A percentile compares a stretch with the other conserved stretches of the same genome.
phyloP scores from a whole-genome alignment of 805 yeast genomes.

The Yueomyces sinensis region DNA sequence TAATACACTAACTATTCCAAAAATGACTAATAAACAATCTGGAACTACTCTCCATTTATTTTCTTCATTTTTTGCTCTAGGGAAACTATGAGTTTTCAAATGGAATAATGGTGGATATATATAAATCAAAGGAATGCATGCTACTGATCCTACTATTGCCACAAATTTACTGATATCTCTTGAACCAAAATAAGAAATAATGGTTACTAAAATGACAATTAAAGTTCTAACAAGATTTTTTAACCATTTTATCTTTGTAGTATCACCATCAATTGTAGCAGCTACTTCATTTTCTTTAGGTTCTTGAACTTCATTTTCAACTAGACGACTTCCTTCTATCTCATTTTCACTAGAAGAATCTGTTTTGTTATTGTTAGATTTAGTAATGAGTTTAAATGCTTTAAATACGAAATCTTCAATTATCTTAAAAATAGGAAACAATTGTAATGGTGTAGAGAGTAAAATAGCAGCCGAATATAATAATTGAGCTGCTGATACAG shows the following conservation, averaged over 20 bases:
- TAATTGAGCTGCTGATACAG: conserved; percentile 53
- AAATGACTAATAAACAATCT: conserved; percentile 35
- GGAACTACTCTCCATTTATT: conserved; percentile 25
- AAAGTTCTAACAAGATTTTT: conserved; percentile 45
- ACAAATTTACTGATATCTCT: conserved; percentile 59
- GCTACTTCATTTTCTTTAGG: not conserved
- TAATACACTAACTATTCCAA: conserved; percentile 50
- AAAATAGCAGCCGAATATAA: conserved; percentile 64
- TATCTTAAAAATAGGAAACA: conserved; percentile 67
- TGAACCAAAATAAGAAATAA: conserved; percentile 55
- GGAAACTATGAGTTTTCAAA: conserved; percentile 34
- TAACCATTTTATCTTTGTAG: conserved; percentile 42
- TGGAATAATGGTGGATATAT: conserved; percentile 77
- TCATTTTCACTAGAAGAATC: not conserved
- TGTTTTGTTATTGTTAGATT: not conserved
- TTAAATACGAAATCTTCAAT: conserved; percentile 48
- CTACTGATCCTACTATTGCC: conserved; percentile 71
- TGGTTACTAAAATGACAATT: conserved; percentile 40
- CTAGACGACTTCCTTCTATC: too few species aligned
- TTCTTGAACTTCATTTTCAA: not conserved
- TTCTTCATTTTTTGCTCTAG: conserved; percentile 4
- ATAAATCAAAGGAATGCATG: conserved; percentile 75
- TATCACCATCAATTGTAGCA: not conserved
- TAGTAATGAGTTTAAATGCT: conserved; percentile 3
- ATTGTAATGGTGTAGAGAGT: conserved; percentile 67